Evolutionary conservation across 192 early-diverging fungal genomes (phyloP).

Genomic region (Coemansia brasiliensis): DNA sequence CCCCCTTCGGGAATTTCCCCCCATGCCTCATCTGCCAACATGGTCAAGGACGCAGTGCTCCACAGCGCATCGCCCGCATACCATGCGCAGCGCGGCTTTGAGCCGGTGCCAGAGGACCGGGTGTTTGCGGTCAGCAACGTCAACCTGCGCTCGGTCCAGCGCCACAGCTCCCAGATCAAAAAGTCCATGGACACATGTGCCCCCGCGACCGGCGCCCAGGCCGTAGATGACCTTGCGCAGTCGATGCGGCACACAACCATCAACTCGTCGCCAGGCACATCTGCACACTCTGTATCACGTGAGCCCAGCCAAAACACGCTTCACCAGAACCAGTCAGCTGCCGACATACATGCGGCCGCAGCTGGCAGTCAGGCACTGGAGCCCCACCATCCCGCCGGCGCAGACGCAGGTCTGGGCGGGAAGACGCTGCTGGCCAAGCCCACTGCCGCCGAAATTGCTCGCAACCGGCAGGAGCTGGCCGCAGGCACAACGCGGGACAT

Average conservation of each 20-base stretch:
- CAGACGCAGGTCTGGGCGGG: conserved; percentile 25
- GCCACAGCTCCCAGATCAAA: conserved; percentile 28
- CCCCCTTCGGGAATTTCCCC: conserved; percentile 29
- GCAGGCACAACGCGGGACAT: conserved; percentile 37
- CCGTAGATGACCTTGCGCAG: conserved; percentile 20
- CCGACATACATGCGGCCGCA: conserved; percentile 10
- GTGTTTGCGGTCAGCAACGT: conserved; percentile 47
- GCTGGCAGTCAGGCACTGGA: neutral
- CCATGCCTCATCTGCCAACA: conserved; percentile 21
- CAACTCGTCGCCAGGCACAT: conserved; percentile 28
- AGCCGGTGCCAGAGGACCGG: conserved; percentile 42
- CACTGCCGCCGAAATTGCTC: conserved; percentile 25
- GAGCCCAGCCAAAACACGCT: conserved; percentile 50
- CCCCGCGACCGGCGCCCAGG: conserved; percentile 5
- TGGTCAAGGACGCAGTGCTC: conserved; percentile 13
- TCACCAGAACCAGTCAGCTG: conserved; percentile 31
- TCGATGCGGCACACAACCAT: conserved; percentile 12
- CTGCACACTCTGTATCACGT: conserved; percentile 35
- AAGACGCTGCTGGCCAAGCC: conserved; percentile 23
- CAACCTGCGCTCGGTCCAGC: conserved; percentile 42
- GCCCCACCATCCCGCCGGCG: neutral
- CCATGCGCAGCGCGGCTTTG: conserved; percentile 45
- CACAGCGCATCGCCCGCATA: conserved; percentile 15
- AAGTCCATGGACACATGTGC: conserved; percentile 18
- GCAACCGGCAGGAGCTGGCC: conserved; percentile 29